Evolutionary conservation across 495 filamentous ascomycete genomes (phyloP).

Genomic region (Penicillium subrubescens): DNA sequence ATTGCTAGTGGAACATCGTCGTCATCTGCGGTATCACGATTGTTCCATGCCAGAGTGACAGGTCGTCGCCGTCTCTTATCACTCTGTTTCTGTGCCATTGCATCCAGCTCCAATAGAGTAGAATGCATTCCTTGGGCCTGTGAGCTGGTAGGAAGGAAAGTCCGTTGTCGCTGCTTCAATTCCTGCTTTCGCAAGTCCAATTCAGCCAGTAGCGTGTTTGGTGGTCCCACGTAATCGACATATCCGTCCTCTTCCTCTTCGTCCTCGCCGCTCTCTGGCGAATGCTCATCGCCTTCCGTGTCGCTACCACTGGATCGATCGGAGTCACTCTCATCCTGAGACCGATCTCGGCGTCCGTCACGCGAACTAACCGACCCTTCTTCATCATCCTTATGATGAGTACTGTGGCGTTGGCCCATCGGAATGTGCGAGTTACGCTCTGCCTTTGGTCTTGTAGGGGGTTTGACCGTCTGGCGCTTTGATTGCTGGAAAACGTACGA

Average conservation of each 20-base stretch:
- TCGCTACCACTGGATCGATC: slow-evolving; percentile 22
- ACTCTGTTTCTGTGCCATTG: slow-evolving; percentile 84
- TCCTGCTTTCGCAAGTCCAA: slow-evolving; percentile 86
- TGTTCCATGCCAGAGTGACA: slow-evolving; percentile 89
- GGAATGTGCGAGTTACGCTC: slow-evolving; percentile 25
- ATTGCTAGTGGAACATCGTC: slow-evolving; percentile 87
- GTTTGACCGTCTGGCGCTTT: slow-evolving; percentile 32
- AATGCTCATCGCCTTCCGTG: slow-evolving; percentile 27
- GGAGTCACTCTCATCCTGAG: slow-evolving; percentile 20
- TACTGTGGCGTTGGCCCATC: slow-evolving; percentile 25
- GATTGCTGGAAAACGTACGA: slow-evolving; percentile 62
- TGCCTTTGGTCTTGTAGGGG: slow-evolving; percentile 22
- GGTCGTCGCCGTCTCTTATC: slow-evolving; percentile 71
- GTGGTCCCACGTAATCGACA: slow-evolving; percentile 64
- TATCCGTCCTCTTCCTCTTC: slow-evolving; percentile 42
- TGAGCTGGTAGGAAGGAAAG: slow-evolving; percentile 60
- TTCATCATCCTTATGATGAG: slow-evolving; percentile 9
- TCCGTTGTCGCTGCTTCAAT: slow-evolving; percentile 72
- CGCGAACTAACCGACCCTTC: slow-evolving; percentile 7
- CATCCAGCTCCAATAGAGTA: slow-evolving; percentile 89
- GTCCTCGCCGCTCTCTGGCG: slow-evolving; percentile 31
- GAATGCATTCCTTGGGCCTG: slow-evolving; percentile 78
- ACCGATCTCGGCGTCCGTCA: slow-evolving; percentile 18
- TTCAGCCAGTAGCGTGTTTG: slow-evolving; percentile 90
- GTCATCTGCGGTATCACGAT: slow-evolving; percentile 57